phyloP scores from a whole-genome alignment of 805 yeast genomes.

The Nakazawaea sp. region DNA sequence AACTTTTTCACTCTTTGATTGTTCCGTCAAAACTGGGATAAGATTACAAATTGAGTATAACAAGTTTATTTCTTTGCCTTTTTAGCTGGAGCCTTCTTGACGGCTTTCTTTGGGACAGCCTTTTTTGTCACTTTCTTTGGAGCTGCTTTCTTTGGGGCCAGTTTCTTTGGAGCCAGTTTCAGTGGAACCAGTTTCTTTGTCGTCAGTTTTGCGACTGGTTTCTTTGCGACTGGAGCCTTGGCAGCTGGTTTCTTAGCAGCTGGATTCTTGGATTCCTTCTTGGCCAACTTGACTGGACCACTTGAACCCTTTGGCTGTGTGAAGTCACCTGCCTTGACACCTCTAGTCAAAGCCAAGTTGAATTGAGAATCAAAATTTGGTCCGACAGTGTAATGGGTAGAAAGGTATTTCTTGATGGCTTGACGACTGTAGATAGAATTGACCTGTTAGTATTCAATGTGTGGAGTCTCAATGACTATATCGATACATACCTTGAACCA shows the following conservation, averaged over 20 bases:
- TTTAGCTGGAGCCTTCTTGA: constrained; percentile 15
- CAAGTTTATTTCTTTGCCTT: constrained; percentile 18
- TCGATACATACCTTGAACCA: constrained; percentile 58
- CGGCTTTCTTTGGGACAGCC: constrained; percentile 14
- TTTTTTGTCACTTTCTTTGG: constrained; percentile 14
- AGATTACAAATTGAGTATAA: no score
- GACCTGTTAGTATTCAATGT: no score
- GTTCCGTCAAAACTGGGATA: no score
- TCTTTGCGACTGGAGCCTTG: constrained; percentile 21
- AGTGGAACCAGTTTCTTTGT: constrained; percentile 23
- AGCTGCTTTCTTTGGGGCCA: constrained; percentile 15
- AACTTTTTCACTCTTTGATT: no score
- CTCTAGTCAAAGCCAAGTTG: constrained; percentile 73
- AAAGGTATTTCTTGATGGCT: constrained; percentile 79
- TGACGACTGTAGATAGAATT: constrained; percentile 50
- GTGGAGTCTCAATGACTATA: neutral
- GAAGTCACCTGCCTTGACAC: constrained; percentile 71
- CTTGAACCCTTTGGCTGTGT: constrained; percentile 87
- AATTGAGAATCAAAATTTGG: constrained; percentile 67
- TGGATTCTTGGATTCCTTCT: constrained; percentile 32
- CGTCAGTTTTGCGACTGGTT: constrained; percentile 20
- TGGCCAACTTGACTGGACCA: constrained; percentile 70
- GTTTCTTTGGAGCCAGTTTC: constrained; percentile 25
- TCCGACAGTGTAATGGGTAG: constrained; percentile 53
- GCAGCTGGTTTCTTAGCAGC: constrained; percentile 16